Base-by-base conservation (phyloP, 192 early-diverging fungal species). In the Cladochytrium replicatum region DNA sequence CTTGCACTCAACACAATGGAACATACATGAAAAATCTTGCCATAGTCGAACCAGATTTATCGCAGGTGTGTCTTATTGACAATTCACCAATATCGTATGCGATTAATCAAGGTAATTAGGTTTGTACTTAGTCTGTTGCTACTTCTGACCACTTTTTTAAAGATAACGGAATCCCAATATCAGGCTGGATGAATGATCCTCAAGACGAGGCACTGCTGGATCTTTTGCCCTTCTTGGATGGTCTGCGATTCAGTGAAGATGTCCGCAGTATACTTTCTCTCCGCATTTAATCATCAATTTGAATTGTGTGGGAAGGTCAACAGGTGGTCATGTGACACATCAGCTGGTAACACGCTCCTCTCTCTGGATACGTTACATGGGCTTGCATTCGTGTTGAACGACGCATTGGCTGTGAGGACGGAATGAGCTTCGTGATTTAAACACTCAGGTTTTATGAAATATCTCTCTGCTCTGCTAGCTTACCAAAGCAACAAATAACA, bases 111-210 rank as follows among this genome's bases (percentile, higher is more conserved):
- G 86, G 86, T 88, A 67, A 46, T 22, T 15, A 9, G 2, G 41
- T 19, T 50, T 29, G 43, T 54, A 22, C 19, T 8, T 44, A 2
- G 29, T 52, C 2, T 58, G 29, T 31, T 9, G 24, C 9, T 50
- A 1, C 7, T 48, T 11, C 50, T 49, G 29, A 6, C 1, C 19
- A 29, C 19, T 13, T 19, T 25, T 7, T 4, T 39, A 34, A 40
- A 88, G 90, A 91, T 34, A 93, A 93, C 57, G 88, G 84, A 19
- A 88, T 93, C 43, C 87, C 90, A 25, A 87, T 91, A 32, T 75
- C 85, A 48, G 78, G 69, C n/a, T 93, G 90, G 90, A 83, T 86
- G 29, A 69, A 58, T 53, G 81, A 88, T 54, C 63, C 75, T 37
- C 68, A 75, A 25, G 90, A 93, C 49, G 85, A 90, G 54, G 83